Percentiles rank a stretch among this genome's conserved stretches.
phyloP scores from a whole-genome alignment of 495 filamentous ascomycete species.

The Thermothielavioides terrestris region DNA sequence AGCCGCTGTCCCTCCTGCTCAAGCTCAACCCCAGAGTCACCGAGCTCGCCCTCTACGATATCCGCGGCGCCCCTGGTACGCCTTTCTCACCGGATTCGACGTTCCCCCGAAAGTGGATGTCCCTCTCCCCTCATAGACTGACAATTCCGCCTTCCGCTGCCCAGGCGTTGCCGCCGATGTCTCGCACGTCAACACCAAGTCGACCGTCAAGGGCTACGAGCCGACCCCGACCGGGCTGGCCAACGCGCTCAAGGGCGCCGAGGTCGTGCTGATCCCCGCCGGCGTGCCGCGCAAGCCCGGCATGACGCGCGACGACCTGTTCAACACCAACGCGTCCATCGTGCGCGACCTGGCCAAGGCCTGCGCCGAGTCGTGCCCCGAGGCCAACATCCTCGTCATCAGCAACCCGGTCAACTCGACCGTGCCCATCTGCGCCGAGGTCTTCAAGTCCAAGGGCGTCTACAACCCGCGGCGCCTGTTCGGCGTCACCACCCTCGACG shows the following conservation, averaged over 20 bases:
- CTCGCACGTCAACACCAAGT: constrained; percentile 98
- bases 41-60: constrained; percentile 95
- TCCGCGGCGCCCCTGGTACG: constrained; percentile 85
- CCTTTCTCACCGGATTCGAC: constrained; percentile 9
- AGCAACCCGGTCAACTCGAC: constrained; percentile 99
- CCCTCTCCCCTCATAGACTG: neutral
- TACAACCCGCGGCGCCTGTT: constrained; percentile 99
- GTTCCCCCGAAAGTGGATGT: neutral
- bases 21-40: constrained; percentile 93
- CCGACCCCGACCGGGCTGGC: constrained; percentile 65
- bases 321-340: constrained; percentile 99
- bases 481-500: constrained; percentile 98
- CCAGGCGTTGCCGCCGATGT: constrained; percentile 95
- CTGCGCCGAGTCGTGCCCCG: constrained; percentile 74
- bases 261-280: constrained; percentile 95
- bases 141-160: neutral
- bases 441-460: constrained; percentile 86
- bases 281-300: constrained; percentile 98
- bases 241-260: constrained; percentile 69
- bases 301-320: constrained; percentile 99
- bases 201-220: constrained; percentile 81
- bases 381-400: constrained; percentile 96
- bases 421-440: constrained; percentile 92
- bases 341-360: constrained; percentile 98
- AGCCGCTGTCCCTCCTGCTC: constrained; percentile 91